These are phyloP conservation scores for Boletus subparvulus DNA, from an alignment of 768 basidiomycete species.

Conservation along the genomic window DNA sequence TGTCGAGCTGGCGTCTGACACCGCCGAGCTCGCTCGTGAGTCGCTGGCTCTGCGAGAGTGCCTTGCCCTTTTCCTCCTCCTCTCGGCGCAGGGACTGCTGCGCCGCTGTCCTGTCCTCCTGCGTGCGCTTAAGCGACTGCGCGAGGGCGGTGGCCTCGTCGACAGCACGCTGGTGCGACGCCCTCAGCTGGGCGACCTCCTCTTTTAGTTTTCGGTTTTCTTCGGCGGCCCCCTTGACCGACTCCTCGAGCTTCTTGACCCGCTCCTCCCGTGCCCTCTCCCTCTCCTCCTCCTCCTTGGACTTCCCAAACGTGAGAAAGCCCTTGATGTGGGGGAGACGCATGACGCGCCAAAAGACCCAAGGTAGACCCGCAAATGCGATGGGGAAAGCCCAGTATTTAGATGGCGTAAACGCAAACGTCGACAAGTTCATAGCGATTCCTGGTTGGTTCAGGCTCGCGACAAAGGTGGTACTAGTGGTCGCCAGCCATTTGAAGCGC, in stretches of 20 bases:
- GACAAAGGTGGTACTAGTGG: constrained; percentile 9
- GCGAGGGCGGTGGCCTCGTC: constrained; percentile 14
- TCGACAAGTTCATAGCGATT: constrained; percentile 31
- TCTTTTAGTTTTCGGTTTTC: constrained; percentile 21
- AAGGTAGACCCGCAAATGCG: constrained; percentile 29
- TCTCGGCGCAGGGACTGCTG: constrained; percentile 23
- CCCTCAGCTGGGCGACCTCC: constrained; percentile 15
- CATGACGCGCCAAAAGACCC: constrained; percentile 21
- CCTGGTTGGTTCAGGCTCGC: constrained; percentile 22
- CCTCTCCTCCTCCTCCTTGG: constrained; percentile 24
- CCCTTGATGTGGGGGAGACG: background rate
- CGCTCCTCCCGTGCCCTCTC: constrained; percentile 13
- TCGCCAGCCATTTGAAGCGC: constrained; percentile 27
- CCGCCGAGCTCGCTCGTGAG: constrained; percentile 13
- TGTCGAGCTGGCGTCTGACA: constrained; percentile 23
- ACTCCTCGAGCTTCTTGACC: constrained; percentile 19
- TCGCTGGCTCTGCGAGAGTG: constrained; percentile 12
- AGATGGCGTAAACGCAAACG: constrained; percentile 27
- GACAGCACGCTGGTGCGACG: background rate
- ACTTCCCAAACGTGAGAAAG: background rate
- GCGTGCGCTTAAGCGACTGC: constrained; percentile 19
- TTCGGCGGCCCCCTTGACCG: constrained; percentile 1
- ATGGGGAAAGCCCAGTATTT: constrained; percentile 29
- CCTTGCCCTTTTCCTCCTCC: constrained; percentile 20
- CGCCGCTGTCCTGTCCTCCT: constrained; percentile 12